phyloP scores from a whole-genome alignment of 2,329 filamentous ascomycete species.

The Exserohilum turcica region DNA sequence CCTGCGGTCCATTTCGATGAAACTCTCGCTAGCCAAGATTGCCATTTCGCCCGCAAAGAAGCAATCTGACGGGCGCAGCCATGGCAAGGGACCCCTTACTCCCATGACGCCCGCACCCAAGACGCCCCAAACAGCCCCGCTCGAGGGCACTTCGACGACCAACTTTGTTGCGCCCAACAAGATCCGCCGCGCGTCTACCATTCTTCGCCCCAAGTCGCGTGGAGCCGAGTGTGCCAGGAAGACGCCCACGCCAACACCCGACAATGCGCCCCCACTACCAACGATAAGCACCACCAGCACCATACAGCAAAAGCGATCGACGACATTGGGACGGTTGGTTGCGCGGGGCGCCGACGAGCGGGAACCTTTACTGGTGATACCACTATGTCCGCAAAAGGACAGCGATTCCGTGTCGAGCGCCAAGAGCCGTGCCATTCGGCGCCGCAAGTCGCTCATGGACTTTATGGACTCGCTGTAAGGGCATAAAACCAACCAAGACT shows the following conservation, averaged over 20 bases:
- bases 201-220: constrained; percentile 35
- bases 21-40: constrained; percentile 46
- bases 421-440: constrained; percentile 38
- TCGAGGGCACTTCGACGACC: constrained; percentile 26
- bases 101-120: constrained; percentile 35
- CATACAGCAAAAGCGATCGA: constrained; percentile 22
- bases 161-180: constrained; percentile 30
- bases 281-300: constrained; percentile 19
- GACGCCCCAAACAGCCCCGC: constrained; percentile 42
- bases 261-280: constrained; percentile 30
- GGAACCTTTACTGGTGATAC: constrained; percentile 41
- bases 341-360: constrained; percentile 45
- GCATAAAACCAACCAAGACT: constrained; percentile 9
- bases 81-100: constrained; percentile 32
- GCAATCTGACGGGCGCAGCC: constrained; percentile 37
- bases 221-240: constrained; percentile 21
- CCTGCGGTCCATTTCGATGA: constrained; percentile 46
- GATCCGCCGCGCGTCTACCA: constrained; percentile 39
- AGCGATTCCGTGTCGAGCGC: constrained; percentile 22
- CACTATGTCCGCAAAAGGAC: constrained; percentile 36
- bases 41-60: constrained; percentile 44
- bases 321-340: constrained; percentile 32
- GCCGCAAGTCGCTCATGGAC: constrained; percentile 48
- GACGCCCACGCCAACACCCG: constrained; percentile 31
- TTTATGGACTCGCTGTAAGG: constrained; percentile 31